These are phyloP conservation scores for Citrus medica DNA, from an alignment of 345 rosid genomes.

Conservation along the genomic window DNA sequence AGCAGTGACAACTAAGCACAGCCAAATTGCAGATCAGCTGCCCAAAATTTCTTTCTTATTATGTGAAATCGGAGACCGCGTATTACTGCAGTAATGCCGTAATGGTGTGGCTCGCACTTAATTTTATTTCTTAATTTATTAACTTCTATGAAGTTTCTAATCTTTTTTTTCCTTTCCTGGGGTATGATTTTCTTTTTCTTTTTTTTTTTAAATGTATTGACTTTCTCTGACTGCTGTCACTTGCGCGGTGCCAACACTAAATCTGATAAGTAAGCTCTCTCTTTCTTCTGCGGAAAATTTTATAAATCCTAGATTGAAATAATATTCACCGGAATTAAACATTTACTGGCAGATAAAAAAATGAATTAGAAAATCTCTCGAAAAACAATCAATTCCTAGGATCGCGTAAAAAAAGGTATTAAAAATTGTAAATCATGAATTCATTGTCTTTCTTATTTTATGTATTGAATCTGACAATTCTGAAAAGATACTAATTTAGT, in stretches of 20 bases:
- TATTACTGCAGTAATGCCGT: neutral
- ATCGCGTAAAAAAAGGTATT: neutral
- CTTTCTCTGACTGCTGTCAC: neutral
- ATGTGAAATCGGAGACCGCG: neutral
- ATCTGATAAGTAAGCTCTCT: no score
- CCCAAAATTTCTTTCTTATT: neutral
- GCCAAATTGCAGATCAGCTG: slow-evolving; percentile 34
- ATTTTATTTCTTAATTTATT: neutral
- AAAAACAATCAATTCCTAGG: neutral
- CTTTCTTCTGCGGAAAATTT: no score
- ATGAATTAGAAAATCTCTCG: neutral
- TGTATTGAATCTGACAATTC: neutral
- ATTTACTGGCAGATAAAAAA: neutral
- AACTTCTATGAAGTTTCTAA: slow-evolving; percentile 17
- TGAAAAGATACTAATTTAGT: neutral
- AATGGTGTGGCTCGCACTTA: neutral
- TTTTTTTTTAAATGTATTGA: neutral
- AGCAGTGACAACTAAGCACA: slow-evolving; percentile 48
- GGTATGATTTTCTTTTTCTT: neutral
- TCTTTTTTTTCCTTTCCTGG: neutral
- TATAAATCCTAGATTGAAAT: no score
- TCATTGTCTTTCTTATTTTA: neutral
- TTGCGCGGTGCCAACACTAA: neutral
- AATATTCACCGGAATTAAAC: neutral
- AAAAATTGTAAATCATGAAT: no score